Conservation (phyloP, 768 basidiomycete species). For the Gelatoporia subvermispora region DNA sequence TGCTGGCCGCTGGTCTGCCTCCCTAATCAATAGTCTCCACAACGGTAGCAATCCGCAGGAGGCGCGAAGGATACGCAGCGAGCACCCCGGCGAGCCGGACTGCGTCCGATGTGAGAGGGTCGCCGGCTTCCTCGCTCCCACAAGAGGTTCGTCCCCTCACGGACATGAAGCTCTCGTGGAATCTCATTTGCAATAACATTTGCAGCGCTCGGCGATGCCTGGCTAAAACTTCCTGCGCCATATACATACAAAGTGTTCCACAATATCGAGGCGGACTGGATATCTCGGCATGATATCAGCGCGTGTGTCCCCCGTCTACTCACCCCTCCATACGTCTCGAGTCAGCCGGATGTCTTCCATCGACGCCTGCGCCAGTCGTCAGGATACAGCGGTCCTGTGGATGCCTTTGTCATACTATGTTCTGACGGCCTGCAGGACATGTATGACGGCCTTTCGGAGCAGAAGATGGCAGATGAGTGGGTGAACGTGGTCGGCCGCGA, state of each 20-base stretch:
- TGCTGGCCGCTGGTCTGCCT: constrained; percentile 51
- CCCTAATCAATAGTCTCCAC: constrained; percentile 60
- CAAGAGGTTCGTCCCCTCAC: constrained; percentile 51
- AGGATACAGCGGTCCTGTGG: neutral
- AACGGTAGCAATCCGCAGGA: constrained; percentile 68
- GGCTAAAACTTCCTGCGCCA: constrained; percentile 32
- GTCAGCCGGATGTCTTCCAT: constrained; percentile 36
- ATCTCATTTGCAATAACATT: constrained; percentile 1
- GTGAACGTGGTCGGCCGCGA: constrained; percentile 25
- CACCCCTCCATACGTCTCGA: constrained; percentile 45
- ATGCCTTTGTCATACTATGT: constrained; percentile 33
- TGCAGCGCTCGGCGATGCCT: constrained; percentile 31
- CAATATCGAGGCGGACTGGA: constrained; percentile 32
- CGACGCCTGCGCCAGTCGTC: constrained; percentile 20
- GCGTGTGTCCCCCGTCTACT: constrained; percentile 30
- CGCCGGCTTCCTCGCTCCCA: constrained; percentile 73
- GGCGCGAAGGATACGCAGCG: constrained; percentile 53
- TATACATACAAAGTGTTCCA: constrained; percentile 31
- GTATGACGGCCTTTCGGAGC: constrained; percentile 26
- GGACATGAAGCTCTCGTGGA: neutral
- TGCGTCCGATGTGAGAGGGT: constrained; percentile 63
- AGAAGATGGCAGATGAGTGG: constrained; percentile 32
- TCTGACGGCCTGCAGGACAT: constrained; percentile 45
- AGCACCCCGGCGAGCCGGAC: constrained; percentile 69
- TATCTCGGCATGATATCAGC: constrained; percentile 22